These are phyloP conservation scores for Ophiognomonia clavigignenti-juglandacearum DNA, from an alignment of 2,329 filamentous ascomycete genomes.

Conservation along the genomic window DNA sequence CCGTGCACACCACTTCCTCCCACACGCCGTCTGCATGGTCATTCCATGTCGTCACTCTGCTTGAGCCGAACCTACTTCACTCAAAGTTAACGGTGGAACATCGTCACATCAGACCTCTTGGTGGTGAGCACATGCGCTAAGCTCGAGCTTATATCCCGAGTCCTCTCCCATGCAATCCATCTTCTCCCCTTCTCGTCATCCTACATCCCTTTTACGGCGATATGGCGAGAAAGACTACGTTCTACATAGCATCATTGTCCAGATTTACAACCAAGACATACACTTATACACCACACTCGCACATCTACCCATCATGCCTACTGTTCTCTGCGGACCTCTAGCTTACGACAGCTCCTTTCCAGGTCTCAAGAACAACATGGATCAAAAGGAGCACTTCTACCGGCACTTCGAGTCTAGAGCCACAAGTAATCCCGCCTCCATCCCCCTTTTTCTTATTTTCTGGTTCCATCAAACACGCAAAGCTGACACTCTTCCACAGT, in stretches of 20 bases:
- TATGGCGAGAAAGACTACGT: too few relatives aligned
- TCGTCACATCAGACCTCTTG: too few relatives aligned
- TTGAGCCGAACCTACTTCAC: too few relatives aligned
- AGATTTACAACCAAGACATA: neutral
- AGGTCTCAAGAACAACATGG: slow-evolving; percentile 29
- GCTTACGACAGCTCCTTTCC: slow-evolving; percentile 18
- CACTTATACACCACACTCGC: neutral
- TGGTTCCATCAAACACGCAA: neutral
- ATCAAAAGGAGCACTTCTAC: slow-evolving; percentile 76
- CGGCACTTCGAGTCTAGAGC: slow-evolving; percentile 75
- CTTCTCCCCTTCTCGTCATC: too few relatives aligned
- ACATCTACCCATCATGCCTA: slow-evolving; percentile 4
- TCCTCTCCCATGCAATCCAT: too few relatives aligned
- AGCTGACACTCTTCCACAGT: slow-evolving; percentile 40
- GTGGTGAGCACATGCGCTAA: too few relatives aligned
- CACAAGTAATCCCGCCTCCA: slow-evolving; percentile 30
- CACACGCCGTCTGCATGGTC: too few relatives aligned
- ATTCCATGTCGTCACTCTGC: too few relatives aligned
- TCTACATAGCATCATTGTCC: neutral
- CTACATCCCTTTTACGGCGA: too few relatives aligned
- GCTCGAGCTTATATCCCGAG: too few relatives aligned
- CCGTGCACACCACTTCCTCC: too few relatives aligned
- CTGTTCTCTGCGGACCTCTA: slow-evolving; percentile 7
- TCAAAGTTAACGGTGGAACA: too few relatives aligned
- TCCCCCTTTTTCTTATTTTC: neutral